phyloP scores from a whole-genome alignment of 208 protist species.

The Naegleria fowleri region DNA sequence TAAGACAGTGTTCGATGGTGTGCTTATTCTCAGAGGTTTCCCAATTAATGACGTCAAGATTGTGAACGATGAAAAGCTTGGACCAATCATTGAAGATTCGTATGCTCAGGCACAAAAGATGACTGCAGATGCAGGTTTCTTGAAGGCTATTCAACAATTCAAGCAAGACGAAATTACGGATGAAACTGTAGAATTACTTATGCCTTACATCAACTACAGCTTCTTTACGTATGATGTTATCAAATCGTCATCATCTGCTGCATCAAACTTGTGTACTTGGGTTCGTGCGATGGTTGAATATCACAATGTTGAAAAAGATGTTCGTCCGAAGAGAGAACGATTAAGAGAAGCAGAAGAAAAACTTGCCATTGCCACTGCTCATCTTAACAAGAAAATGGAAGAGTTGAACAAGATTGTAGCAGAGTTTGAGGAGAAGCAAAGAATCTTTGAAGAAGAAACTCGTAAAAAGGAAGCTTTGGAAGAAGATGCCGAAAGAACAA shows the following conservation, averaged over 20 bases:
- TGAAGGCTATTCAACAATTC: conserved; percentile 65
- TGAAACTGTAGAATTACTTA: conserved; percentile 93
- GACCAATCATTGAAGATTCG: conserved; percentile 7
- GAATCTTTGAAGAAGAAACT: conserved; percentile 80
- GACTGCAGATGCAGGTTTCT: background rate
- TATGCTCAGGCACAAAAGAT: conserved; percentile 1
- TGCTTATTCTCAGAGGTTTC: conserved; percentile 83
- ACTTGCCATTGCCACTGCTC: conserved; percentile 79
- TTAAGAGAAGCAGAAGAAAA: conserved; percentile 76
- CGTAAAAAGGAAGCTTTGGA: conserved; percentile 90
- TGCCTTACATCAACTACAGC: conserved; percentile 89
- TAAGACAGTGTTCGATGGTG: conserved; percentile 94
- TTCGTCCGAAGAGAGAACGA: conserved; percentile 88
- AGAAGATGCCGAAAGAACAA: conserved; percentile 87
- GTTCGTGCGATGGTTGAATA: conserved; percentile 92
- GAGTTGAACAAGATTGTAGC: conserved; percentile 83
- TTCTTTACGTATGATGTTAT: conserved; percentile 80
- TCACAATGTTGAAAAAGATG: conserved; percentile 91
- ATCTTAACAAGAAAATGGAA: conserved; percentile 88
- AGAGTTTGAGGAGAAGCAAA: conserved; percentile 84
- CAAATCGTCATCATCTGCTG: conserved; percentile 19
- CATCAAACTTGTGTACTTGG: conserved; percentile 82
- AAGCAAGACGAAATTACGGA: conserved; percentile 94
- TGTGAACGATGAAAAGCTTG: conserved; percentile 2
- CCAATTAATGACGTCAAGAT: conserved; percentile 51